Evolutionary conservation across 1,284 basidiomycete species (phyloP).

Genomic region (Irpex lacteus): DNA sequence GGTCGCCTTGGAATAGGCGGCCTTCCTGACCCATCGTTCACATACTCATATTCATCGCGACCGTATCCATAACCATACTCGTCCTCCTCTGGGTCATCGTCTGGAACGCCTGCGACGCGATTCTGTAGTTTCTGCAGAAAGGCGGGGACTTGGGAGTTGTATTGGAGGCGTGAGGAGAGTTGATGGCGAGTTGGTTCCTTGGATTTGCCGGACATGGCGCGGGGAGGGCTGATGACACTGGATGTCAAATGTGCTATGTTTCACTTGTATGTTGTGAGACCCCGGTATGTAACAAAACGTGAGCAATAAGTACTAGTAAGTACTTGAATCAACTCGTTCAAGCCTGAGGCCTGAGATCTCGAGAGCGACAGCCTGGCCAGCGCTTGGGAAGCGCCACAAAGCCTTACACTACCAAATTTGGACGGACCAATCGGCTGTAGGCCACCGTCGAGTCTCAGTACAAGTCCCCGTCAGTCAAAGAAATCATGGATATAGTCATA

Average conservation of each 20-base stretch:
- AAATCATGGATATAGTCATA: background rate
- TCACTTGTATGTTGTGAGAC: too few relatives aligned
- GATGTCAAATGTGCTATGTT: background rate
- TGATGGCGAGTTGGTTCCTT: constrained; percentile 31
- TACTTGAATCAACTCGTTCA: too few relatives aligned
- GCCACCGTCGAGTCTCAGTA: background rate
- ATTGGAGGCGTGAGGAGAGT: constrained; percentile 28
- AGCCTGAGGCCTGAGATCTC: background rate
- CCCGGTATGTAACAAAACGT: background rate
- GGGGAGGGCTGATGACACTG: background rate
- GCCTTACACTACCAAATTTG: background rate
- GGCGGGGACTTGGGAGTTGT: constrained; percentile 25
- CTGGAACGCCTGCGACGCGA: constrained; percentile 17
- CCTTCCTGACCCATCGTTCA: constrained; percentile 53
- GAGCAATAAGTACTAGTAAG: background rate
- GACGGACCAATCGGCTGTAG: background rate
- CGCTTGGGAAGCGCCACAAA: constrained; percentile 2
- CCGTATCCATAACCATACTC: constrained; percentile 2
- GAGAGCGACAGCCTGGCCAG: background rate
- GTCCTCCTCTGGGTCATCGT: constrained; percentile 24
- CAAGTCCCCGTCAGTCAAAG: too few relatives aligned
- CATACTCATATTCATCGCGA: constrained; percentile 35
- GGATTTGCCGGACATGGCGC: constrained; percentile 7
- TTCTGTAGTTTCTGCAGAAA: constrained; percentile 28
- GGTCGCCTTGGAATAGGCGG: constrained; percentile 74